These are phyloP conservation scores for Fusarium staphyleae DNA, from an alignment of 2,329 filamentous ascomycete species.

Conservation along the genomic window DNA sequence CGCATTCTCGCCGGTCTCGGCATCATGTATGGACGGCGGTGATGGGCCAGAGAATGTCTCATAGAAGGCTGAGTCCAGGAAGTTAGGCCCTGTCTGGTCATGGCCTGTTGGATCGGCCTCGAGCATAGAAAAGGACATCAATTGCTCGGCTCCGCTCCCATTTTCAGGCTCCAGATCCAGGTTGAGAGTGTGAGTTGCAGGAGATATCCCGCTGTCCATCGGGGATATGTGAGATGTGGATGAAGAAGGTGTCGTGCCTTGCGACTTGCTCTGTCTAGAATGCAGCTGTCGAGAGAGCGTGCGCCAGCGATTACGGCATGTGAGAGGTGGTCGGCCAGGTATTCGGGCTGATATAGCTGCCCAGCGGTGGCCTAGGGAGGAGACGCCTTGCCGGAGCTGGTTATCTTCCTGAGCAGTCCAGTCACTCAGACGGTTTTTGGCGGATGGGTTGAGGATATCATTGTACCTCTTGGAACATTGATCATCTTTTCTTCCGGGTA, in stretches of 20 bases:
- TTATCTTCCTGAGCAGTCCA: constrained; percentile 41
- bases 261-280: constrained; percentile 21
- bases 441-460: constrained; percentile 41
- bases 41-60: constrained; percentile 31
- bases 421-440: constrained; percentile 37
- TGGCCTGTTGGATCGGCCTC: constrained; percentile 10
- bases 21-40: constrained; percentile 17
- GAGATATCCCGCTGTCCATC: constrained; percentile 25
- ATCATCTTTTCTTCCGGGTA: constrained; percentile 43
- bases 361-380: constrained; percentile 39
- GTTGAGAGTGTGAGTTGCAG: constrained; percentile 16
- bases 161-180: constrained; percentile 1
- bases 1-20: constrained; percentile 10
- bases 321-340: constrained; percentile 40
- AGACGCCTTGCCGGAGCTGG: constrained; percentile 37
- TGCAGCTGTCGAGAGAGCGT: constrained; percentile 26
- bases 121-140: constrained; percentile 15
- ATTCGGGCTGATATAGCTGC: constrained; percentile 40
- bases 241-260: constrained; percentile 32
- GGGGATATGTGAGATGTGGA: constrained; percentile 30
- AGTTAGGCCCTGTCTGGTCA: constrained; percentile 20
- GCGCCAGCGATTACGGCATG: constrained; percentile 43
- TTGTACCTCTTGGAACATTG: constrained; percentile 44
- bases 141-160: constrained; percentile 4
- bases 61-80: constrained; percentile 34